Base-by-base conservation (phyloP, 805 yeast species). In the Zygoascus ofunaensis region DNA sequence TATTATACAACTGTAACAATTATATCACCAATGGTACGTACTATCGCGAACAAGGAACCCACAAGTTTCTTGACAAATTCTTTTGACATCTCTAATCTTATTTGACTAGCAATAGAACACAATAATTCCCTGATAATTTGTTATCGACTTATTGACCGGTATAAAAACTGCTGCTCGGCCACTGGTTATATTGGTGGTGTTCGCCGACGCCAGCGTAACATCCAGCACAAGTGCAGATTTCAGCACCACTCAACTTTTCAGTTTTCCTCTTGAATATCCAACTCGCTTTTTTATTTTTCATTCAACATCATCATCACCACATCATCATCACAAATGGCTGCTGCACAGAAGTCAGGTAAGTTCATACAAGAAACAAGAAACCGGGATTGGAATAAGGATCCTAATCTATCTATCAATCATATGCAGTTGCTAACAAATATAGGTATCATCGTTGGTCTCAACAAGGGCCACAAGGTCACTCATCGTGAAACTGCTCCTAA, bases 391-490 rank as follows among this genome's bases (percentile, higher is more conserved):
- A 28, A 28, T 28, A 10, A 28, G 14, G 32, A 28, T 28, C 32
- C 14, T 10, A n/a, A n/a, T n/a, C n/a, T n/a, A n/a, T n/a, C n/a
- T 28, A 28, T 14, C 32, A 28, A 10, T 28, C 32, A n/a, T n/a
- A n/a, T n/a, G n/a, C n/a, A n/a, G 10, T 7, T 37, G 7, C 33
- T 37, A 37, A 24, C 33, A 37, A 4, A 15, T 17, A 63, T 74
- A 68, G 82, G 82, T 74, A 87, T 90, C 72, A 95, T 95, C 77
- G 80, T 81, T 77, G 99, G 99, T 74, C 78, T 82, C 73, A 94
- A 92, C 96, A 90, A 94, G 77, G 99, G 99, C 74, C 94, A 83
- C 94, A 80, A 85, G 76, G 92, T 87, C 75, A 80, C 85, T 71
- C 68, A 81, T 55, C 79, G 82, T 73, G 82, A 80, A 68, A 80